Percentiles rank a stretch among this genome's conserved stretches.
Conservation (phyloP, 495 filamentous ascomycete genomes). For the Chaetomium fimeti region DNA sequence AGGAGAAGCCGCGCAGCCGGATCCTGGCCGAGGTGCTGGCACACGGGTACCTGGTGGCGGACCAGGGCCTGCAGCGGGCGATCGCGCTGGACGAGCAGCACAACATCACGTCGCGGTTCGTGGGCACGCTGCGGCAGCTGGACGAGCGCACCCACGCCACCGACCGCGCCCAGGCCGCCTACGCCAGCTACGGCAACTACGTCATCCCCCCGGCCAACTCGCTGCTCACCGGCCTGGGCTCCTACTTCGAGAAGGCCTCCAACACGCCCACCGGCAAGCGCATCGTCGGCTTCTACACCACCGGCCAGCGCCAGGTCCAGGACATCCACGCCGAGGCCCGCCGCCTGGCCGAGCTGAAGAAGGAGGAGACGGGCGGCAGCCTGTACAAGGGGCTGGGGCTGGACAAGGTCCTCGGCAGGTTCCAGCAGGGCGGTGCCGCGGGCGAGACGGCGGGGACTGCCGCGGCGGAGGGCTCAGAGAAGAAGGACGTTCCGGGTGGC, state of each 20-base stretch:
- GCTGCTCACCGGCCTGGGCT: constrained; percentile 64
- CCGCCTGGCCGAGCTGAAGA: constrained; percentile 84
- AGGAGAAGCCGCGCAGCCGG: constrained; percentile 90
- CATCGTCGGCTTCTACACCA: constrained; percentile 79
- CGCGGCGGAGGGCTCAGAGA: constrained; percentile 5
- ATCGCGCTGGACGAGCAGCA: constrained; percentile 90
- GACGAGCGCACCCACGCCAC: constrained; percentile 79
- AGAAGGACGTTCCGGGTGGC: constrained; percentile 23
- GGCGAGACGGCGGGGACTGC: not conserved
- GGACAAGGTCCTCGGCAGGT: constrained; percentile 33
- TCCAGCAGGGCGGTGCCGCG: not conserved
- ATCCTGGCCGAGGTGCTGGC: constrained; percentile 95
- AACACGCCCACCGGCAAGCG: constrained; percentile 82
- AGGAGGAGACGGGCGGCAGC: constrained; percentile 56
- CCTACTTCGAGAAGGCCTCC: constrained; percentile 86
- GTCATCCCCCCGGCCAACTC: constrained; percentile 55
- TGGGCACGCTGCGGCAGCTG: constrained; percentile 66
- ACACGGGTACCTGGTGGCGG: constrained; percentile 85
- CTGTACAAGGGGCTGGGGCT: constrained; percentile 47
- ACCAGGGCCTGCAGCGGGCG: constrained; percentile 77
- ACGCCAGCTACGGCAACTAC: constrained; percentile 70
- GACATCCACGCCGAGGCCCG: constrained; percentile 91
- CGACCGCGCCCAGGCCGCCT: constrained; percentile 71
- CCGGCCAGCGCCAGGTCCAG: constrained; percentile 77
- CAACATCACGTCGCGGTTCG: constrained; percentile 76